Conservation (phyloP, 371 early-diverging fungal species). For the Syncephalastrum monosporum region DNA sequence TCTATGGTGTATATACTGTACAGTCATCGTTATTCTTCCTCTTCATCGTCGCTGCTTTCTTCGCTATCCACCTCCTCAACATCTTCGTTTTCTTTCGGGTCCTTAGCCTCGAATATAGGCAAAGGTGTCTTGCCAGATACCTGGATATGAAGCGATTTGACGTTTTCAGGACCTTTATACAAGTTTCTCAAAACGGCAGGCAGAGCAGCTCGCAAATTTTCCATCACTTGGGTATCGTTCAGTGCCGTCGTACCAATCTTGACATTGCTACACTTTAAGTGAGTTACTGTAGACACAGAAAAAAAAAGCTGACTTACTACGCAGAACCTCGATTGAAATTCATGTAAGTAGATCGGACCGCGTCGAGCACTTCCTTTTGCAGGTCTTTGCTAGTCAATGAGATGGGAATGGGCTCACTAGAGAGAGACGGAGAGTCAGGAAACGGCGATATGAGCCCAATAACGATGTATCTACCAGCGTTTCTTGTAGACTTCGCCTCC, state of each 20-base stretch:
- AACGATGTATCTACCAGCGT: conserved; percentile 69
- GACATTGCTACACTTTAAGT: conserved; percentile 48
- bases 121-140: conserved; percentile 75
- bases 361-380: conserved; percentile 69
- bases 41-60: conserved; percentile 13
- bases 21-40: not conserved
- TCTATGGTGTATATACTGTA: not conserved
- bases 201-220: conserved; percentile 72
- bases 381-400: conserved; percentile 64
- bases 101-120: conserved; percentile 65
- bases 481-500: conserved; percentile 86
- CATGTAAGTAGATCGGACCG: conserved; percentile 77
- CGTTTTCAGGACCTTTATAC: conserved; percentile 74
- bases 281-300: not conserved
- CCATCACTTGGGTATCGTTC: conserved; percentile 62
- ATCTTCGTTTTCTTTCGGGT: conserved; percentile 24
- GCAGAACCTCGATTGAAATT: conserved; percentile 69
- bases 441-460: not conserved
- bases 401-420: conserved; percentile 77
- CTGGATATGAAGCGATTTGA: conserved; percentile 80
- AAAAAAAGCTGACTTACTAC: conserved; percentile 40
- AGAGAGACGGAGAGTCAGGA: conserved; percentile 4
- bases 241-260: conserved; percentile 69
- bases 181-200: conserved; percentile 58
- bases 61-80: conserved; percentile 28